Conservation (phyloP, 116 monocot species). For the Zostera marina region DNA sequence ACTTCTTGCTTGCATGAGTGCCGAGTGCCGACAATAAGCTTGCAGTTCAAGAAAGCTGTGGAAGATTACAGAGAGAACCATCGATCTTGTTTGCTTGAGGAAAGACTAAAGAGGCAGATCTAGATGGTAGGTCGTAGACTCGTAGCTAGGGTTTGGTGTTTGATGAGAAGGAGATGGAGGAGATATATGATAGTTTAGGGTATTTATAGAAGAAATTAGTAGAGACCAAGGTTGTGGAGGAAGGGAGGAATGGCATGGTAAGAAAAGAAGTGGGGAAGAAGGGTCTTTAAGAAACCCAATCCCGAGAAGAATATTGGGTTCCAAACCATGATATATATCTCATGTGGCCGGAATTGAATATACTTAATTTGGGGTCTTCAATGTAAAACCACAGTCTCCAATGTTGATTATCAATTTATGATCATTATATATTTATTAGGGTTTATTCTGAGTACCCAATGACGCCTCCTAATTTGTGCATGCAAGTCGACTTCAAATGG, state of each 20-base stretch:
- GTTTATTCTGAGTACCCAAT: too few species aligned
- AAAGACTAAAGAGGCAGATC: neutral
- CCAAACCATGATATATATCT: too few species aligned
- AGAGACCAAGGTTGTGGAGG: too few species aligned
- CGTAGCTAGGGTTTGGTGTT: too few species aligned
- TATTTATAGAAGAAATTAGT: neutral
- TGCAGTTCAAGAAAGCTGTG: constrained; percentile 34
- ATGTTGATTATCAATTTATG: too few species aligned
- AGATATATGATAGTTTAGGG: too few species aligned
- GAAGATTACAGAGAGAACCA: constrained; percentile 18
- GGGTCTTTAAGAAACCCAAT: constrained; percentile 8
- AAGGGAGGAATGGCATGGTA: neutral
- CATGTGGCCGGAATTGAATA: neutral
- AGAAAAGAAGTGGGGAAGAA: neutral
- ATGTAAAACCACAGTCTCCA: too few species aligned
- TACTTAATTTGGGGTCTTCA: too few species aligned
- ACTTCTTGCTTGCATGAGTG: neutral
- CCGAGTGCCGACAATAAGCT: neutral
- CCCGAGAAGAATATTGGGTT: constrained; percentile 10
- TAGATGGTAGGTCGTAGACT: neutral
- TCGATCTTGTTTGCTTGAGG: constrained; percentile 1
- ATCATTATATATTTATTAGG: too few species aligned
- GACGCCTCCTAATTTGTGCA: too few species aligned
- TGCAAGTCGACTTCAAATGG: too few species aligned
- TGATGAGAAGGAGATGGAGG: too few species aligned